Evolutionary conservation across 352 stramenopile species (phyloP).

Genomic region (Aphanomyces astaci): DNA sequence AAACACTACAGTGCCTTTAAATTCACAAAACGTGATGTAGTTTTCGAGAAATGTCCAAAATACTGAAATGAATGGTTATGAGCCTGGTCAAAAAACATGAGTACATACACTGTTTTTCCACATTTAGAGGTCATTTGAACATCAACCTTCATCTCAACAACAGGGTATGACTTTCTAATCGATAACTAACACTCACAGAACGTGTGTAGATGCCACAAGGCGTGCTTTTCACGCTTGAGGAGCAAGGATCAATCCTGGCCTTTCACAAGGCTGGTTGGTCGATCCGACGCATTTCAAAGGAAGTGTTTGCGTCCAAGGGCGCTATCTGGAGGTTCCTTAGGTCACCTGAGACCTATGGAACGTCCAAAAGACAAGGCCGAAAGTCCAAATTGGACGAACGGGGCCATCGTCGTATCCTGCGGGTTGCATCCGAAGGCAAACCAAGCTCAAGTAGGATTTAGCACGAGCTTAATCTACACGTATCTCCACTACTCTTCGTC

Average conservation of each 20-base stretch:
- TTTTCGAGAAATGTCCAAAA: too few relatives aligned
- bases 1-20: too few relatives aligned
- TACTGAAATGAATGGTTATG: too few relatives aligned
- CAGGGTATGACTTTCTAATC: too few relatives aligned
- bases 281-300: neutral
- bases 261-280: neutral
- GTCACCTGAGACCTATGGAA: neutral
- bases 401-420: neutral
- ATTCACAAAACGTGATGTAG: too few relatives aligned
- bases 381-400: neutral
- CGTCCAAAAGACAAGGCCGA: neutral
- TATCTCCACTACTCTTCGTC: neutral
- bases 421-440: neutral
- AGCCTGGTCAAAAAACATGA: too few relatives aligned
- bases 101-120: too few relatives aligned
- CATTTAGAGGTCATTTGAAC: too few relatives aligned
- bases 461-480: neutral
- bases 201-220: neutral
- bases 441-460: neutral
- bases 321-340: neutral
- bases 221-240: neutral
- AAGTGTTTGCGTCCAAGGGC: neutral
- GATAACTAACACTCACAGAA: too few relatives aligned
- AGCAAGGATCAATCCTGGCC: neutral
- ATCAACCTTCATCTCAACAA: too few relatives aligned